Conservation (phyloP, 495 filamentous ascomycete genomes). For the Umbilicaria muhlenbergii region DNA sequence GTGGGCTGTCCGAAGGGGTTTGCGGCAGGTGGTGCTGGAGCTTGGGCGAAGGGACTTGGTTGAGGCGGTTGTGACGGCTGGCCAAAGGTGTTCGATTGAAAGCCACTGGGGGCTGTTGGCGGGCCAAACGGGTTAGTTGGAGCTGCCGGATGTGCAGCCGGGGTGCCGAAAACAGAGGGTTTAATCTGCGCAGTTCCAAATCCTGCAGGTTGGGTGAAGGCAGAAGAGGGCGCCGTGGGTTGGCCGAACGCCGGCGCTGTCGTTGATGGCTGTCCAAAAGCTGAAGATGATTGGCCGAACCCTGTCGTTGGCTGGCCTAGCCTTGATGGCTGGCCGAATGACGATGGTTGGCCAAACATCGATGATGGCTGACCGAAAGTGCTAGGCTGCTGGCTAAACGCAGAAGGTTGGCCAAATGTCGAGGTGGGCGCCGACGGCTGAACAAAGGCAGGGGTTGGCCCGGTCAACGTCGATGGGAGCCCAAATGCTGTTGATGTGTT, state of each 20-base stretch:
- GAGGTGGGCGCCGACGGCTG: slow-evolving; percentile 16
- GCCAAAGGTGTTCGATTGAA: slow-evolving; percentile 14
- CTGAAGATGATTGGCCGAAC: slow-evolving; percentile 12
- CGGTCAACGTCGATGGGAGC: slow-evolving; percentile 16
- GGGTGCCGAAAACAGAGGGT: slow-evolving; percentile 3
- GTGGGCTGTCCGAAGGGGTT: slow-evolving; percentile 15
- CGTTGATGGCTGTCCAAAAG: slow-evolving; percentile 11
- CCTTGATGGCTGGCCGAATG: slow-evolving; percentile 18
- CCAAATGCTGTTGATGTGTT: slow-evolving; percentile 14
- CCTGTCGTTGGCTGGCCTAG: slow-evolving; percentile 5
- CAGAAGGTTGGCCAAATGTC: slow-evolving; percentile 26
- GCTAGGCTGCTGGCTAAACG: slow-evolving; percentile 8
- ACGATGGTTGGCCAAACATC: slow-evolving; percentile 6
- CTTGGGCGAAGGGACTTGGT: slow-evolving; percentile 19
- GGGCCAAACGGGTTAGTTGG: slow-evolving; percentile 21
- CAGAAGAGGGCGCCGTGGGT: slow-evolving; percentile 11
- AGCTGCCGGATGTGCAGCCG: slow-evolving; percentile 4
- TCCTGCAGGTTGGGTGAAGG: slow-evolving; percentile 16
- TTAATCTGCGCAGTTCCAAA: slow-evolving; percentile 9
- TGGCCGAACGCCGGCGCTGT: slow-evolving; percentile 22
- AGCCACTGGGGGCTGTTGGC: slow-evolving; percentile 5
- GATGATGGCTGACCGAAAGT: slow-evolving; percentile 20
- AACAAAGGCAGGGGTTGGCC: slow-evolving; percentile 20
- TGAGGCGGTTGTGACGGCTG: slow-evolving; percentile 21
- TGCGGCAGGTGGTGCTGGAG: neutral